These are phyloP conservation scores for Cordyceps militaris DNA, from an alignment of 2,329 filamentous ascomycete species.

Conservation along the genomic window DNA sequence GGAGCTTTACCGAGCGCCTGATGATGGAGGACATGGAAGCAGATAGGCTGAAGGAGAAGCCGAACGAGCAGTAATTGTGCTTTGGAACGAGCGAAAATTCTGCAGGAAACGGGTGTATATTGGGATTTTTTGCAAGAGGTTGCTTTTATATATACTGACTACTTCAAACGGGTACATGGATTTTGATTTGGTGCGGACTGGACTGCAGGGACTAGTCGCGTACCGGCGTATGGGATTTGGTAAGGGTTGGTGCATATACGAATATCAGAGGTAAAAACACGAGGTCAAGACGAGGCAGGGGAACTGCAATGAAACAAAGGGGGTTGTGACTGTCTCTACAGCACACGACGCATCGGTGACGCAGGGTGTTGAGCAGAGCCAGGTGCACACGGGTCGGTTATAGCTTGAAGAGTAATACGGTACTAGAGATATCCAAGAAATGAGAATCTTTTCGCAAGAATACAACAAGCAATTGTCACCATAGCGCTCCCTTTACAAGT, in stretches of 20 bases:
- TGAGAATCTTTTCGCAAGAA: not conserved
- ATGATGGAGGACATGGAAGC: conserved; percentile 40
- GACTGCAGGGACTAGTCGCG: not conserved
- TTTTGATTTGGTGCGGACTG: not conserved
- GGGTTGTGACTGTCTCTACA: not conserved
- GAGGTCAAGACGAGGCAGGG: not conserved
- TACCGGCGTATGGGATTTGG: not conserved
- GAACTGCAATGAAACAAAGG: not conserved
- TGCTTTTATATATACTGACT: not conserved
- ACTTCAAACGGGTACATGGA: not conserved
- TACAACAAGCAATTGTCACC: not conserved
- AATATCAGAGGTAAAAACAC: not conserved
- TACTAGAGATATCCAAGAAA: not conserved
- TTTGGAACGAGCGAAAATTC: not conserved
- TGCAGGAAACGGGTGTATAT: not conserved
- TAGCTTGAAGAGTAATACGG: not conserved
- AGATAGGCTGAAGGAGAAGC: conserved; percentile 15
- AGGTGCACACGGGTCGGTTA: not conserved
- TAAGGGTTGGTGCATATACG: not conserved
- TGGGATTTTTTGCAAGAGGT: not conserved
- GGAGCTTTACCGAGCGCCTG: conserved; percentile 42
- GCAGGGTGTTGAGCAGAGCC: not conserved
- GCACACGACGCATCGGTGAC: not conserved
- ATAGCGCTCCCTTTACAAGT: not conserved
- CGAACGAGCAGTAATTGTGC: not conserved